Conservation (phyloP, 2,329 filamentous ascomycete species). For the Gnomoniopsis sp. region DNA sequence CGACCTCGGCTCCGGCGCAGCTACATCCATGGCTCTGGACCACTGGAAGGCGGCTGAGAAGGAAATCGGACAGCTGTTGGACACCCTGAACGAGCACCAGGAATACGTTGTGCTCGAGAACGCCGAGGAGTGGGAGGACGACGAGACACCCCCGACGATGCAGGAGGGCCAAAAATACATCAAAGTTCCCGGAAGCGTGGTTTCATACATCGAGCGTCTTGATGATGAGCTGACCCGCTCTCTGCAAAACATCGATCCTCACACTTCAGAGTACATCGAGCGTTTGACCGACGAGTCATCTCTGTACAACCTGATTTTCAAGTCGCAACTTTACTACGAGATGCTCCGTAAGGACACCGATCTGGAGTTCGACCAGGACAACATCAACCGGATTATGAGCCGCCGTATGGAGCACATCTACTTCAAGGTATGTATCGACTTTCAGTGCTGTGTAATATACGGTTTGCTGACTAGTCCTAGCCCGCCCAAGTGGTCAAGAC, state of each 20-base stretch:
- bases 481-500: conserved; percentile 90
- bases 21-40: conserved; percentile 84
- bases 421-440: conserved; percentile 71
- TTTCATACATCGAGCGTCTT: conserved; percentile 90
- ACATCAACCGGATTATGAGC: conserved; percentile 89
- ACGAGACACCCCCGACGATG: conserved; percentile 83
- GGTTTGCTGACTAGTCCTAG: conserved; percentile 36
- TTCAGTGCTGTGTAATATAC: neutral
- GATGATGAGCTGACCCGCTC: conserved; percentile 97
- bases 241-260: conserved; percentile 95
- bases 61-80: conserved; percentile 75
- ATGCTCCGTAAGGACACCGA: conserved; percentile 66
- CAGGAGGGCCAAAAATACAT: conserved; percentile 74
- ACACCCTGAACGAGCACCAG: conserved; percentile 73
- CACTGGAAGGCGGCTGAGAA: conserved; percentile 95
- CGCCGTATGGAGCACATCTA: conserved; percentile 94
- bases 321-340: conserved; percentile 86
- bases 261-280: conserved; percentile 98
- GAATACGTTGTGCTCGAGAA: conserved; percentile 85
- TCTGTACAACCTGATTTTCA: conserved; percentile 90
- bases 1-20: conserved; percentile 76
- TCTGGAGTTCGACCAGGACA: conserved; percentile 77
- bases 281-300: conserved; percentile 85
- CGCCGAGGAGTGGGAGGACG: conserved; percentile 98
- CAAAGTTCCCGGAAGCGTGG: conserved; percentile 88